Percentiles rank a stretch among this genome's conserved stretches.
These are phyloP conservation scores for Craterostigma plantagineum DNA, from an alignment of 257 asterid genomes.

Conservation along the genomic window DNA sequence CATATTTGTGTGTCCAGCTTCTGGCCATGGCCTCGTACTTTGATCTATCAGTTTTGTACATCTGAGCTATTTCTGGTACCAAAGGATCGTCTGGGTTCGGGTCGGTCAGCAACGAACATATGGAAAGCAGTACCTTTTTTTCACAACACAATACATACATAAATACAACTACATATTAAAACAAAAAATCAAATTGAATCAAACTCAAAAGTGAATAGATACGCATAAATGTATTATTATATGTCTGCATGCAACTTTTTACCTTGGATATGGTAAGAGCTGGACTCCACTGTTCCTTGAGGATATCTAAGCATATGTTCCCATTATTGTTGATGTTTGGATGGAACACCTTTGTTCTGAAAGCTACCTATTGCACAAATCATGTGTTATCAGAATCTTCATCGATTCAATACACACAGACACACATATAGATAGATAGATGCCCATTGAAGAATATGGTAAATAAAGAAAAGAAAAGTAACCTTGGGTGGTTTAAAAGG, in stretches of 20 bases:
- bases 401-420: too few species aligned
- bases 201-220: too few species aligned
- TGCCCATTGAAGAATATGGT: too few species aligned
- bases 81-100: constrained; percentile 88
- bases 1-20: constrained; percentile 75
- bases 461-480: background rate
- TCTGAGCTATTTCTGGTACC: constrained; percentile 82
- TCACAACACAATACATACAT: background rate
- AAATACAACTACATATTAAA: background rate
- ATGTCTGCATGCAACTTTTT: background rate
- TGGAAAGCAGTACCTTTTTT: constrained; percentile 57
- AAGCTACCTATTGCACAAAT: constrained; percentile 39
- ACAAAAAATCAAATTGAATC: too few species aligned
- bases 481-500: constrained; percentile 94
- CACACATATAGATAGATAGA: too few species aligned
- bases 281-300: constrained; percentile 92
- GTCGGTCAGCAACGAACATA: constrained; percentile 35
- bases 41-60: constrained; percentile 41
- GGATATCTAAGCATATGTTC: constrained; percentile 68
- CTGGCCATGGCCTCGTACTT: constrained; percentile 79
- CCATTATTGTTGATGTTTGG: constrained; percentile 87
- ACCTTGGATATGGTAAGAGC: constrained; percentile 95
- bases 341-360: constrained; percentile 80
- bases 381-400: background rate
- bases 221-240: background rate